phyloP scores from a whole-genome alignment of 225 moss, liverwort and hornwort genomes.

The Marchantia polymorpha region DNA sequence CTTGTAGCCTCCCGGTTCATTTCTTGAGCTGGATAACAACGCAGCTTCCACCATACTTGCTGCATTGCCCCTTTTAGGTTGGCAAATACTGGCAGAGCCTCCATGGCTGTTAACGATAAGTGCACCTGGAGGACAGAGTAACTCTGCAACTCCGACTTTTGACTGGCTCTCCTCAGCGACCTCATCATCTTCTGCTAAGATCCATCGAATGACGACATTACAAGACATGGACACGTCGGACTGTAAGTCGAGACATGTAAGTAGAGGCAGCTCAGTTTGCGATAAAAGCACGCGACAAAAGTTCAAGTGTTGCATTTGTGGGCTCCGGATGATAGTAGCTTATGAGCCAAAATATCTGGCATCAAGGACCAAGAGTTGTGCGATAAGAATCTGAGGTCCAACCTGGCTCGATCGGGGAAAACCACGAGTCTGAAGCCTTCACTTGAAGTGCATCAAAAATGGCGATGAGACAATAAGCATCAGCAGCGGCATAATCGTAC shows the following conservation, averaged over 20 bases:
- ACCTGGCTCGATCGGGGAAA: conserved; percentile 37
- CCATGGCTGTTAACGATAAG: conserved; percentile 23
- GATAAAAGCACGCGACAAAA: neutral
- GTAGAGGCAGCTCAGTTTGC: neutral
- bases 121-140: conserved; percentile 22
- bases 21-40: conserved; percentile 36
- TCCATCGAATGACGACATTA: conserved; percentile 1
- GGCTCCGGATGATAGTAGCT: no score
- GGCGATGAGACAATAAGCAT: conserved; percentile 85
- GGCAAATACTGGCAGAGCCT: conserved; percentile 38
- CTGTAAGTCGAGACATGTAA: neutral
- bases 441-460: conserved; percentile 71
- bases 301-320: no score
- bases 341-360: neutral
- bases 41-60: conserved; percentile 74
- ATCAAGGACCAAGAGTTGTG: no score
- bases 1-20: conserved; percentile 25
- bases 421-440: conserved; percentile 58
- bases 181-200: conserved; percentile 30
- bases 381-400: neutral
- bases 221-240: neutral
- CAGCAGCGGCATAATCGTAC: conserved; percentile 85
- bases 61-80: conserved; percentile 55
- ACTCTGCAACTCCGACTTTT: conserved; percentile 35
- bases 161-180: conserved; percentile 18